A percentile compares a stretch with the other conserved stretches of the same genome.
Conservation (phyloP, 2,329 filamentous ascomycete genomes). For the Aspergillus arachidicola region DNA sequence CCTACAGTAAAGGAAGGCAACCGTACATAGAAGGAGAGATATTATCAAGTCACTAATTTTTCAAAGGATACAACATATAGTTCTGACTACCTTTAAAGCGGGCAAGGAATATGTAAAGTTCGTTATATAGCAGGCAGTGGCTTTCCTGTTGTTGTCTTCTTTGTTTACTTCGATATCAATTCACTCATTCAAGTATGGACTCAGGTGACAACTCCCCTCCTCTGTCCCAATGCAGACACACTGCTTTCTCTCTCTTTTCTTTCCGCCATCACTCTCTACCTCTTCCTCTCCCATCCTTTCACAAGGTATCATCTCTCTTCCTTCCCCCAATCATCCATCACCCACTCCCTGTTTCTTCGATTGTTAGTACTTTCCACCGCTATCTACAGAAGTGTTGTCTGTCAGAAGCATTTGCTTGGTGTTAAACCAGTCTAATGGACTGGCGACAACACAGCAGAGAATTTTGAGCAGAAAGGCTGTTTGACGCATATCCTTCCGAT, state of each 20-base stretch:
- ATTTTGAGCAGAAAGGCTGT: not conserved
- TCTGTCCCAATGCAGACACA: not conserved
- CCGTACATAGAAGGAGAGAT: not conserved
- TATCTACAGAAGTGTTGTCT: not conserved
- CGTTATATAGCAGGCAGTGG: not conserved
- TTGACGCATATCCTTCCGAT: not conserved
- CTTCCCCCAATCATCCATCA: too few species aligned
- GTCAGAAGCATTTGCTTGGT: not conserved
- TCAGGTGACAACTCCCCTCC: slow-evolving; percentile 1
- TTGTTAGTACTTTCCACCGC: not conserved
- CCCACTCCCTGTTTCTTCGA: not conserved
- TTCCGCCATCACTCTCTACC: not conserved
- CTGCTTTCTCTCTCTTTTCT: not conserved
- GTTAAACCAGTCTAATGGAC: not conserved
- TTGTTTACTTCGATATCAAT: not conserved
- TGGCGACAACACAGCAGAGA: not conserved
- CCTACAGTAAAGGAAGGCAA: not conserved
- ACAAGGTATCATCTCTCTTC: not conserved
- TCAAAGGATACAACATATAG: not conserved
- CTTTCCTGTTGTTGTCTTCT: not conserved
- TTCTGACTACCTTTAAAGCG: not conserved
- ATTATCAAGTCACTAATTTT: not conserved
- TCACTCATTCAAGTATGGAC: slow-evolving; percentile 1
- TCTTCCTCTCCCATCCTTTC: not conserved
- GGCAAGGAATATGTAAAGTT: not conserved